Conservation (phyloP, 371 early-diverging fungal genomes). For the Mortierella sp. region DNA sequence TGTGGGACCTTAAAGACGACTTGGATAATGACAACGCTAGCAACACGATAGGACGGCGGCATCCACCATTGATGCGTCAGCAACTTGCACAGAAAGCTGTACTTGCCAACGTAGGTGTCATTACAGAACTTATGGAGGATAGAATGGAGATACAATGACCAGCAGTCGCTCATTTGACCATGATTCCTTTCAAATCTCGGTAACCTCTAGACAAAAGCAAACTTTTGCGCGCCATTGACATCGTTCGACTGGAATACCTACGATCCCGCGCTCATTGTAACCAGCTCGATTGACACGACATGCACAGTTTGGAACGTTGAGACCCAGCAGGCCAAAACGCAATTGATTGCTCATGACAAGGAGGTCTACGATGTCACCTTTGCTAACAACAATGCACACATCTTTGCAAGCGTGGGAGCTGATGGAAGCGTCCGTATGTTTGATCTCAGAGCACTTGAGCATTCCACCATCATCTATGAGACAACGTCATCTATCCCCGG, state of each 20-base stretch:
- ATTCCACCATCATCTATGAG: constrained; percentile 97
- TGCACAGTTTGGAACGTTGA: constrained; percentile 98
- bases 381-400: constrained; percentile 81
- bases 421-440: constrained; percentile 98
- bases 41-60: constrained; percentile 58
- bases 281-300: constrained; percentile 96
- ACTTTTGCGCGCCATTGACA: constrained; percentile 90
- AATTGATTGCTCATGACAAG: constrained; percentile 96
- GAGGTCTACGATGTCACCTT: constrained; percentile 97
- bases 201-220: constrained; percentile 69
- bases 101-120: constrained; percentile 65
- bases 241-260: constrained; percentile 96
- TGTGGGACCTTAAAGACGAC: constrained; percentile 87
- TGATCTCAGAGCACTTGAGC: constrained; percentile 91
- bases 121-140: not conserved
- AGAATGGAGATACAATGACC: not conserved
- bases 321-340: constrained; percentile 94
- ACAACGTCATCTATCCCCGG: constrained; percentile 69
- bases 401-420: constrained; percentile 97
- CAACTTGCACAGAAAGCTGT: constrained; percentile 61
- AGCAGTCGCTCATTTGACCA: not conserved
- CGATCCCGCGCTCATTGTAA: constrained; percentile 86
- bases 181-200: constrained; percentile 5
- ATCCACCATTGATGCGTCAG: constrained; percentile 51
- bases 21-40: constrained; percentile 35